Evolutionary conservation across 768 basidiomycete species (phyloP), one percentile per base, ranked within the genome.

Genomic region (Termitomyces sp.): DNA sequence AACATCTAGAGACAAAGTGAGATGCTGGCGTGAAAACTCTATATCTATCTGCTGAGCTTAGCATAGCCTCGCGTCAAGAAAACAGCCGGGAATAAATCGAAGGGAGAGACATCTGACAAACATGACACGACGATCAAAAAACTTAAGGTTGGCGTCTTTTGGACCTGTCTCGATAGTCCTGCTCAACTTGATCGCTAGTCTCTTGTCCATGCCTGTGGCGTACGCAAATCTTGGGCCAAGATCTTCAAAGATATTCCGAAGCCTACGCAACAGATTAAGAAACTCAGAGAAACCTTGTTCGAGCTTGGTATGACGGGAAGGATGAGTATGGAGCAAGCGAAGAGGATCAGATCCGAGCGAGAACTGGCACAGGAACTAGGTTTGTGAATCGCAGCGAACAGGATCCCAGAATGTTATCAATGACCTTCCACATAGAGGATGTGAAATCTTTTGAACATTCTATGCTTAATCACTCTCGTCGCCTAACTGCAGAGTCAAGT

Each of bases 261-360:
- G 9, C 75, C 84, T 0, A 75, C 74, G 2, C 78, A 83, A 46
- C 88, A 92, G 62, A 85, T 91, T 32, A 71, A 71, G 49, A 82
- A 79, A 40, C 74, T 93, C 34, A 83, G 80, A 54, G 73, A 78
- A 55, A 84, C 88, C 12, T 74, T 93, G 8, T 64, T 73, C 24
- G 87, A 85, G 4, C 75, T 93, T 30, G 92, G 92, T 1, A 95
- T 94, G 90, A 80, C 74, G 0, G 88, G 89, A 1, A 79, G 86
- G 22, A 73, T 85, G 64, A 93, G 83, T 57, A 62, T 91, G 63
- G 91, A 90, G 51, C 87, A 94, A 70, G 93, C 93, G 4, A 89
- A 82, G 61, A 71, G 74, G 3, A 87, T 95, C 61, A 87, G 78
- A 57, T 81, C 75, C 66, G 81, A 81, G 64, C 75, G 91, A 44